phyloP scores from a whole-genome alignment of 192 early-diverging fungal species.

The Coemansia nantahalensis region DNA sequence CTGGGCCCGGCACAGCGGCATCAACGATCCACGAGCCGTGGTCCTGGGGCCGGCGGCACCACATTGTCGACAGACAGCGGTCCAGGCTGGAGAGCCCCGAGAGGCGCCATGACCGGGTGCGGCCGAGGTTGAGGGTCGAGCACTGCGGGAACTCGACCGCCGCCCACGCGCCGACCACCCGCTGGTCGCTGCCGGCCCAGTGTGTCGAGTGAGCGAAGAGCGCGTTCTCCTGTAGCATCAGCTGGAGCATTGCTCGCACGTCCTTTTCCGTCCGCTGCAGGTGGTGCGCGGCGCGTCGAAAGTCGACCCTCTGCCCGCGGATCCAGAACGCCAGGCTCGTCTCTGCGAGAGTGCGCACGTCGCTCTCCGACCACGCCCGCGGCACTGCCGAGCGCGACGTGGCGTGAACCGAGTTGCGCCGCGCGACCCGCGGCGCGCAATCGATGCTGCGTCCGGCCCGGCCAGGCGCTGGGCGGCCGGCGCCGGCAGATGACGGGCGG shows the following conservation, averaged over 20 bases:
- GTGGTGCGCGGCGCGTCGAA: slow-evolving; percentile 3
- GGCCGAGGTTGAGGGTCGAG: slow-evolving; percentile 7
- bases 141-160: slow-evolving; percentile 38
- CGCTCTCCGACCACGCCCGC: slow-evolving; percentile 17
- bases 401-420: no score
- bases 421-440: no score
- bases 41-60: not conserved
- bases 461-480: no score
- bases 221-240: slow-evolving; percentile 31
- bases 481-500: no score
- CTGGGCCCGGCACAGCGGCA: not conserved
- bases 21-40: not conserved
- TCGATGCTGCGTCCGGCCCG: no score
- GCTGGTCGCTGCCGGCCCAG: slow-evolving; percentile 17
- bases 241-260: slow-evolving; percentile 5
- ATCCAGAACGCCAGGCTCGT: slow-evolving; percentile 24
- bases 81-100: not conserved
- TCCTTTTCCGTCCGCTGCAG: slow-evolving; percentile 19
- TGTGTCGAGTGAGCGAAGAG: slow-evolving; percentile 20
- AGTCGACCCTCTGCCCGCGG: slow-evolving; percentile 17
- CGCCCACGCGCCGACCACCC: slow-evolving; percentile 23
- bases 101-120: not conserved
- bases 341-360: slow-evolving; percentile 15
- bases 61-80: not conserved
- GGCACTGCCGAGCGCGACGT: not conserved